phyloP scores from a whole-genome alignment of 2,329 filamentous ascomycete species.

The Thelonectria discophora region DNA sequence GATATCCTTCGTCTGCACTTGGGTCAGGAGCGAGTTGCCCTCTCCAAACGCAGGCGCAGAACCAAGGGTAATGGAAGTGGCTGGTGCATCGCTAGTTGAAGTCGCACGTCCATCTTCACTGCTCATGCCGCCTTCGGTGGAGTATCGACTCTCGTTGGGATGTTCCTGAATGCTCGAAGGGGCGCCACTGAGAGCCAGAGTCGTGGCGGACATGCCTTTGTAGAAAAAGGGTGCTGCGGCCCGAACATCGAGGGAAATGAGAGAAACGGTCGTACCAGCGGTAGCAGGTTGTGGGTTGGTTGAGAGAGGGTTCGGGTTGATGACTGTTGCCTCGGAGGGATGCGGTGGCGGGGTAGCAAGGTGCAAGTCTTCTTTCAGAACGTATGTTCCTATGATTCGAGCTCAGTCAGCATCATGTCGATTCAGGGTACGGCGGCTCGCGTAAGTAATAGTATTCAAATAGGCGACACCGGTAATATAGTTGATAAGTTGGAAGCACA shows the following conservation, averaged over 20 bases:
- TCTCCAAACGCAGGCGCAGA: constrained; percentile 81
- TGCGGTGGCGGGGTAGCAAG: constrained; percentile 95
- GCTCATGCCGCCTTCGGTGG: constrained; percentile 66
- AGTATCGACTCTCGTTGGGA: constrained; percentile 67
- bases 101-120: constrained; percentile 65
- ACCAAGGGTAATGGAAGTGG: constrained; percentile 51
- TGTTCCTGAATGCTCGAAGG: constrained; percentile 67
- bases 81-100: constrained; percentile 61
- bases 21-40: constrained; percentile 77
- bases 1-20: constrained; percentile 72
- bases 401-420: constrained; percentile 30
- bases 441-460: not conserved
- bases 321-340: constrained; percentile 87
- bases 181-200: constrained; percentile 54
- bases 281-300: constrained; percentile 86
- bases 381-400: constrained; percentile 75
- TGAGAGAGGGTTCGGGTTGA: constrained; percentile 90
- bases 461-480: not conserved
- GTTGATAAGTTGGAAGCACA: not conserved
- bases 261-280: constrained; percentile 82
- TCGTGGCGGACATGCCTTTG: constrained; percentile 61
- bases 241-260: constrained; percentile 75
- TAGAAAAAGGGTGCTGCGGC: constrained; percentile 63
- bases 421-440: not conserved
- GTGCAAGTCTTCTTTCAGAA: constrained; percentile 88